Evolutionary conservation across 306 rosid species (phyloP), one percentile per base, ranked within the genome.

Genomic region (Gynostemma pentaphyllum): DNA sequence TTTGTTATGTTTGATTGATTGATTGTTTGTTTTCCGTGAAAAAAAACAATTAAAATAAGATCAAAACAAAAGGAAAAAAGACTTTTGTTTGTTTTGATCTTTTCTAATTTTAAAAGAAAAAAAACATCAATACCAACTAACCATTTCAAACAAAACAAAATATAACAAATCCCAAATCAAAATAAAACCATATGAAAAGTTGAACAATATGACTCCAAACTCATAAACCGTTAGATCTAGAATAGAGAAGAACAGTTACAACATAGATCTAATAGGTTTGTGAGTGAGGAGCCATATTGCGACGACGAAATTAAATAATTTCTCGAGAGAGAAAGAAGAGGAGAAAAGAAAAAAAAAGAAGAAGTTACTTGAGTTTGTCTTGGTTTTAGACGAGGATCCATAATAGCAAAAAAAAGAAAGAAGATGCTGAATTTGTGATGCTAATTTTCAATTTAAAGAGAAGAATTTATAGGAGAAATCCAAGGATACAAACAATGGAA

Each of bases 391-490:
- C 21, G 50, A 61, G 5, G 66, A 61, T 41, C 37, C 66, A 61
- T 61, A 18, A 7, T 2, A 2, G 3, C 5, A 32, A 32, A 32
- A 32, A 32, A 27, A 57, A 9, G 29, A 6, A 36, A 21, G 4
- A 19, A 9, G 0, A 21, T 5, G 19, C 11, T 60, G 18, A 22
- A 12, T 14, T 41, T 7, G 15, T 61, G 37, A 8, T 13, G 3
- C 37, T 32, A 7, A 7, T 12, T 23, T 61, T 61, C 4, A 4
- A 23, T 39, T 40, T 2, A 3, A 22, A 3, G 23, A 26, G 0
- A 9, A 32, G 66, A 14, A 2, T 61, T 61, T 61, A 61, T 61
- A 61, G 66, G 24, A 61, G 36, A 61, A 40, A 2, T 61, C 26
- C 15, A n/a, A 9, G 50, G 41, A 39, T 15, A 10, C 42, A 41